These are phyloP conservation scores for Paramicrosporidium saccamoebae DNA, from an alignment of 371 early-diverging fungal species.

Conservation along the genomic window DNA sequence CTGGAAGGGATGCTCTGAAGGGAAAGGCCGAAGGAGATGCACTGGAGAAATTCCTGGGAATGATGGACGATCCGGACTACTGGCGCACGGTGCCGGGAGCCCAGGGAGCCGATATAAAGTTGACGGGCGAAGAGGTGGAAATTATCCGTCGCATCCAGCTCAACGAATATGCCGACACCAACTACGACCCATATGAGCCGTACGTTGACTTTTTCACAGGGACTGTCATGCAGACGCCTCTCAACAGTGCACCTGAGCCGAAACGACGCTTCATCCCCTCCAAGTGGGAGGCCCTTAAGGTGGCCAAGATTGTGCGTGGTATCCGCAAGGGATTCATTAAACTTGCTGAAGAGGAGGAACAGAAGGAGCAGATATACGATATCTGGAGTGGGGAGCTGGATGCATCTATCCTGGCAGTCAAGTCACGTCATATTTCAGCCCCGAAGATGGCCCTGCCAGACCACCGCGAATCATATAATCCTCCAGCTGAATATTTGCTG, in stretches of 20 bases:
- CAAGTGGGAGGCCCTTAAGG: constrained; percentile 56
- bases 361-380: constrained; percentile 40
- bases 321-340: constrained; percentile 58
- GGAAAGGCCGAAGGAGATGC: constrained; percentile 55
- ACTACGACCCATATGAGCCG: constrained; percentile 56
- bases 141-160: constrained; percentile 53
- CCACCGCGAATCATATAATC: constrained; percentile 81
- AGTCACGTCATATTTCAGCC: constrained; percentile 46
- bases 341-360: constrained; percentile 17
- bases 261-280: constrained; percentile 80
- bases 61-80: constrained; percentile 63
- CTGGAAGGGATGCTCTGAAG: too few species aligned
- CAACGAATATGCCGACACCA: constrained; percentile 39
- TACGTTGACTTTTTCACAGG: constrained; percentile 76
- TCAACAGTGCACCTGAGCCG: constrained; percentile 54
- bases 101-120: constrained; percentile 35
- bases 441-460: constrained; percentile 61
- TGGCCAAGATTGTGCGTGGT: constrained; percentile 79
- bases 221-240: constrained; percentile 32
- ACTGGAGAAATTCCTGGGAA: constrained; percentile 58
- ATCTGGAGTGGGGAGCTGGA: constrained; percentile 30
- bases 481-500: constrained; percentile 78
- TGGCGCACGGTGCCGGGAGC: constrained; percentile 60
- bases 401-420: constrained; percentile 6
- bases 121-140: constrained; percentile 57